Conservation (phyloP, 345 rosid genomes). For the Rhodomyrtus tomentosa region DNA sequence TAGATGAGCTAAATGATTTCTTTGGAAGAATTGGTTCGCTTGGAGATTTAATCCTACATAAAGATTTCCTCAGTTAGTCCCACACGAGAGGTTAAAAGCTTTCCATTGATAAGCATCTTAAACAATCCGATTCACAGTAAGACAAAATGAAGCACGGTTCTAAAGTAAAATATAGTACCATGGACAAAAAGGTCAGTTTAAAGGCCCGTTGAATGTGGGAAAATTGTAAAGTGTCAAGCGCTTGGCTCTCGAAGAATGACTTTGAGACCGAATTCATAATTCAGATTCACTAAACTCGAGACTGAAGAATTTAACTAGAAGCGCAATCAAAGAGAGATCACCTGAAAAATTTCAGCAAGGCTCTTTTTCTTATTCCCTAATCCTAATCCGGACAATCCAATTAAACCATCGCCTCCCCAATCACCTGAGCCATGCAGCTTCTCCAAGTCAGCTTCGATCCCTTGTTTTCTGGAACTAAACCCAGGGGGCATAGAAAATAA, state of each 20-base stretch:
- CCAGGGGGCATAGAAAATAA: conserved; percentile 73
- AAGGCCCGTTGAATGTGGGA: neutral
- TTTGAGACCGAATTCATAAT: neutral
- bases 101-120: neutral
- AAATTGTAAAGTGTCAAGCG: neutral
- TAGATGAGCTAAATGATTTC: neutral
- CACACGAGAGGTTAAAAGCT: neutral
- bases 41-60: neutral
- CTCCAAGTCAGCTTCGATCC: conserved; percentile 29
- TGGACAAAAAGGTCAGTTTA: neutral
- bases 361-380: conserved; percentile 69
- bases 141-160: neutral
- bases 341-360: conserved; percentile 78
- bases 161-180: neutral
- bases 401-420: conserved; percentile 77
- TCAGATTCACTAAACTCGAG: neutral
- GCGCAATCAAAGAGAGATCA: conserved; percentile 1
- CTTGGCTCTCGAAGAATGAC: neutral
- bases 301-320: neutral
- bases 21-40: neutral
- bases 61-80: neutral
- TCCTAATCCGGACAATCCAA: conserved; percentile 60
- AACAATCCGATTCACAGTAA: neutral
- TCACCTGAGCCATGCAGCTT: conserved; percentile 33
- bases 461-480: conserved; percentile 57